Conservation (phyloP, 2,329 filamentous ascomycete genomes). For the Arthrinium puccinioides region DNA sequence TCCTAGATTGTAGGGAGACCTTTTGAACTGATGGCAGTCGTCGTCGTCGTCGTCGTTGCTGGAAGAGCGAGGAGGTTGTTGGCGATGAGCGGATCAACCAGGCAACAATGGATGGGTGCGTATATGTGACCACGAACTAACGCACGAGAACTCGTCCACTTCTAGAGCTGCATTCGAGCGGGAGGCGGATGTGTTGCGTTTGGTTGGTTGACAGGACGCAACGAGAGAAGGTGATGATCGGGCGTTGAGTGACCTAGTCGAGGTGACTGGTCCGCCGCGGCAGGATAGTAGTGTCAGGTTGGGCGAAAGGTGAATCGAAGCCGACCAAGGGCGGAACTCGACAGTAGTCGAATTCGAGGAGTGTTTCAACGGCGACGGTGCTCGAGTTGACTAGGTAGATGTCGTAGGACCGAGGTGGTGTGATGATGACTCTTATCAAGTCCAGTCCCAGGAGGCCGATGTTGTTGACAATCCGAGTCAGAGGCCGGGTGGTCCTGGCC, state of each 20-base stretch:
- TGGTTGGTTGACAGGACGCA: constrained; percentile 4
- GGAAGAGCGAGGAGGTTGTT: not conserved
- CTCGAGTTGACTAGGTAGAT: constrained; percentile 36
- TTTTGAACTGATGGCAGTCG: not conserved
- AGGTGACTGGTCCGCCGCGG: constrained; percentile 17
- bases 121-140: constrained; percentile 14
- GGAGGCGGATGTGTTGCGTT: not conserved
- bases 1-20: constrained; percentile 5
- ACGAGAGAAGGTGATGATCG: constrained; percentile 9
- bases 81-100: not conserved
- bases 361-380: constrained; percentile 17
- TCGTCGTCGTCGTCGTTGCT: not conserved
- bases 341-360: constrained; percentile 1
- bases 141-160: constrained; percentile 15
- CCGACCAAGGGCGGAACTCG: constrained; percentile 7
- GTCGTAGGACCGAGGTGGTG: constrained; percentile 33
- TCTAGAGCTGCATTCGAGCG: constrained; percentile 20
- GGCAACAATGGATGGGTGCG: not conserved
- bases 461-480: constrained; percentile 13
- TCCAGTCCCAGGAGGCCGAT: constrained; percentile 15
- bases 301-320: constrained; percentile 6
- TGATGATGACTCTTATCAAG: no score
- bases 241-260: constrained; percentile 17
- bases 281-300: constrained; percentile 3
- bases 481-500: constrained; percentile 15